Evolutionary conservation across 805 yeast genomes (phyloP).

Genomic region (Barnettozyma siamensis): DNA sequence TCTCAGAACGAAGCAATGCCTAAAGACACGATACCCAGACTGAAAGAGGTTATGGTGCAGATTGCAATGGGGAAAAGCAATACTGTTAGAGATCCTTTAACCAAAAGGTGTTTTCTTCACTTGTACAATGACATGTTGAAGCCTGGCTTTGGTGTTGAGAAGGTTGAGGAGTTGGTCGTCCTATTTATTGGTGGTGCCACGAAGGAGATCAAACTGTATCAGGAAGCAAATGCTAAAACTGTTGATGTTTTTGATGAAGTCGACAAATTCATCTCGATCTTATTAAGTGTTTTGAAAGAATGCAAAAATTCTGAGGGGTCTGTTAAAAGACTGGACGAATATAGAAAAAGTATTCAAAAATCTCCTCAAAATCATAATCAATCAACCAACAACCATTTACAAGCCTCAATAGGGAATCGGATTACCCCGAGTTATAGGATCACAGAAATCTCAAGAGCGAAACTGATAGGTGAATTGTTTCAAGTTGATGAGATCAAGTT

Average conservation of each 20-base stretch:
- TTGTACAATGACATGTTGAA: constrained; percentile 53
- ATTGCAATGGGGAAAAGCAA: constrained; percentile 41
- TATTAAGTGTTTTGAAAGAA: constrained; percentile 12
- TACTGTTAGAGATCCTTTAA: constrained; percentile 36
- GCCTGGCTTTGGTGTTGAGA: constrained; percentile 27
- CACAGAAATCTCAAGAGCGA: constrained; percentile 48
- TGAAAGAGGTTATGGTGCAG: constrained; percentile 37
- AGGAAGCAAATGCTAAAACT: constrained; percentile 17
- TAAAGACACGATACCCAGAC: constrained; percentile 26
- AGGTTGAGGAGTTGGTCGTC: constrained; percentile 42
- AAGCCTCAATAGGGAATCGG: neutral
- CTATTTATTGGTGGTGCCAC: constrained; percentile 49
- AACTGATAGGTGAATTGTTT: constrained; percentile 45
- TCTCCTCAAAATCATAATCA: constrained; percentile 23
- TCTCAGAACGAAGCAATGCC: constrained; percentile 31
- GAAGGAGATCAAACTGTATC: constrained; percentile 39
- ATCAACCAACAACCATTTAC: neutral
- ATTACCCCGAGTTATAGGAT: constrained; percentile 44
- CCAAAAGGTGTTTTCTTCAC: constrained; percentile 54
- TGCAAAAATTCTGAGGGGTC: constrained; percentile 30
- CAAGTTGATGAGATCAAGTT: constrained; percentile 40
- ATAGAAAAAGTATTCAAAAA: constrained; percentile 28
- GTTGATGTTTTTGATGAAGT: constrained; percentile 19
- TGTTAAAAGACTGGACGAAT: constrained; percentile 38
- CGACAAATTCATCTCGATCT: constrained; percentile 13